Conservation (phyloP, 164 flowering plant species). For the Hamamelis virginiana region DNA sequence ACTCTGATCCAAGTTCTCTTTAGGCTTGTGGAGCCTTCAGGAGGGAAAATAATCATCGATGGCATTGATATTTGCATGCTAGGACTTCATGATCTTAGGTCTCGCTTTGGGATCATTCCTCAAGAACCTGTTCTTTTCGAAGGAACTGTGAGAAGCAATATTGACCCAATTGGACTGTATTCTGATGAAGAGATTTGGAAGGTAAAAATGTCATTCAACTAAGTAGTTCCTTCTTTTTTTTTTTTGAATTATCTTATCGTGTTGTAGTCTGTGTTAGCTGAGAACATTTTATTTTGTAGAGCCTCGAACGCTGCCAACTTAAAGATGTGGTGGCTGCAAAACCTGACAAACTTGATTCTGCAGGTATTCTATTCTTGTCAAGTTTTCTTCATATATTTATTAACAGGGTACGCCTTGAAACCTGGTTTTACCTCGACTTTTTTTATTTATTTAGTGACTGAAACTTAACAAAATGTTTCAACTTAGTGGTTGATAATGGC, state of each 20-base stretch:
- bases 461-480: conserved; percentile 3
- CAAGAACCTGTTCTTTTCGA: conserved; percentile 96
- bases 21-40: conserved; percentile 85
- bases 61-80: conserved; percentile 63
- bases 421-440: background rate
- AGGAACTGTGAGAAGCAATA: conserved; percentile 91
- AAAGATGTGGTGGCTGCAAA: conserved; percentile 70
- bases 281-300: too few relatives aligned
- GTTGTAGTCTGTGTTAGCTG: too few relatives aligned
- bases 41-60: conserved; percentile 73
- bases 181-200: conserved; percentile 94
- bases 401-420: too few relatives aligned
- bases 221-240: too few relatives aligned
- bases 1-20: conserved; percentile 87
- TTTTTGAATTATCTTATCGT: too few relatives aligned
- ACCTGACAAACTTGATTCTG: conserved; percentile 80
- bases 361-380: conserved; percentile 38
- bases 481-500: conserved; percentile 80
- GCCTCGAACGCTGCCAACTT: conserved; percentile 73
- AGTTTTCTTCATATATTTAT: too few relatives aligned
- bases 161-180: conserved; percentile 75
- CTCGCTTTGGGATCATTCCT: conserved; percentile 92
- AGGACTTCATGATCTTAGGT: conserved; percentile 92
- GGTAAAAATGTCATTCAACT: too few relatives aligned
- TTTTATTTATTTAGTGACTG: background rate